Evolutionary conservation across 805 yeast genomes (phyloP), one percentile per base, ranked within the genome.

Genomic region (Ascoidea asiatica): DNA sequence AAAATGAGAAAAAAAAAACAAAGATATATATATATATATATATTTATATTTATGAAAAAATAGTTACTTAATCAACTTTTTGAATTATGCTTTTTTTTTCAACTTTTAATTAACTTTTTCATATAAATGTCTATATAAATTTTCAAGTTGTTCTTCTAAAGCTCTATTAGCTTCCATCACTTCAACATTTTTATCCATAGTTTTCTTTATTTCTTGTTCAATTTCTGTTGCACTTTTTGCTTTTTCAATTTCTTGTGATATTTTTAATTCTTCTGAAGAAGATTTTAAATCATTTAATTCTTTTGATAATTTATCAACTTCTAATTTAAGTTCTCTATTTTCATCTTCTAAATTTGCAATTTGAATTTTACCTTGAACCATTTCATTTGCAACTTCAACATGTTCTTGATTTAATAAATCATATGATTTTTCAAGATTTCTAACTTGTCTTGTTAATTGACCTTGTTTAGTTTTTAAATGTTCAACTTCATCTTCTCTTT

Each of bases 351-450:
- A 59, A 33, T 81, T 80, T 2, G 94, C 95, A 21, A 83, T 67
- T 44, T 69, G 73, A 38, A 89, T 74, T 55, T 92, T 79, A 37
- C 84, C 81, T 50, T 76, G 77, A 33, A 90, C 87, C 79, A 92
- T 76, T 51, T 79, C 86, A 61, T 89, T 90, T 4, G 95, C 95
- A 37, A 88, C 75, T 44, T 76, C 82, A 22, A 88, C 75, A 60
- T 92, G 97, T 55, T 89, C 96, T 48, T 75, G 69, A 56, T 85
- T 87, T 47, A 90, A 64, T 1, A 75, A 65, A 3, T 81, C 75
- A 55, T 79, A 79, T 19, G 80, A 73, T 17, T 77, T 68, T 59
- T 87, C 95, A 37, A 88, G 67, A 47, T 77, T 72, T 55, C 83
- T 72, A 43, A 87, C 79, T 50, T 85, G 86, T 50, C 77, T 73